These are phyloP conservation scores for Neocallimastix lanati DNA, from an alignment of 192 early-diverging fungal species.

Conservation along the genomic window DNA sequence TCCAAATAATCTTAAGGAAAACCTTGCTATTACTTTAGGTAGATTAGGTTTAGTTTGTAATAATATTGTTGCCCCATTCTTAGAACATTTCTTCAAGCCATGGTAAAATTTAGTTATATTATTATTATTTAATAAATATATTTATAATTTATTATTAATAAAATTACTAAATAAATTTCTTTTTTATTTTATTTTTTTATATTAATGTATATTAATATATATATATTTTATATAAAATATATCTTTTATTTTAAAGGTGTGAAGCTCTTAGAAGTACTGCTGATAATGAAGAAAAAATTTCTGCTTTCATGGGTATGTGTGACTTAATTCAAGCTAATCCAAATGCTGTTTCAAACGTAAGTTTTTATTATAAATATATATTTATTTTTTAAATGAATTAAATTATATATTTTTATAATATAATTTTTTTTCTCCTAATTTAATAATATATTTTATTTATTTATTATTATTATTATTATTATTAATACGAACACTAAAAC, in stretches of 20 bases:
- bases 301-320: slow-evolving; percentile 89
- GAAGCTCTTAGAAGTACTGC: slow-evolving; percentile 55
- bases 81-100: slow-evolving; percentile 60
- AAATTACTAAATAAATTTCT: too few relatives aligned
- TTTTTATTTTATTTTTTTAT: too few relatives aligned
- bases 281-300: slow-evolving; percentile 92
- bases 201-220: too few relatives aligned
- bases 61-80: slow-evolving; percentile 59
- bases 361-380: background rate
- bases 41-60: slow-evolving; percentile 81
- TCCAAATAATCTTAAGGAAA: slow-evolving; percentile 70
- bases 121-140: too few relatives aligned
- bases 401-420: background rate
- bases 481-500: too few relatives aligned
- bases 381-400: background rate
- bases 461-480: too few relatives aligned
- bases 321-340: slow-evolving; percentile 82
- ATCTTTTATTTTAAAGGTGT: too few relatives aligned
- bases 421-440: background rate
- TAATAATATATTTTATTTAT: too few relatives aligned
- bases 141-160: too few relatives aligned
- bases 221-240: background rate
- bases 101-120: too few relatives aligned
- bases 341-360: slow-evolving; percentile 17
- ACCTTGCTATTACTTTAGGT: slow-evolving; percentile 94